Conservation (phyloP, 495 filamentous ascomycete genomes). For the Tuber umbilicatum region DNA sequence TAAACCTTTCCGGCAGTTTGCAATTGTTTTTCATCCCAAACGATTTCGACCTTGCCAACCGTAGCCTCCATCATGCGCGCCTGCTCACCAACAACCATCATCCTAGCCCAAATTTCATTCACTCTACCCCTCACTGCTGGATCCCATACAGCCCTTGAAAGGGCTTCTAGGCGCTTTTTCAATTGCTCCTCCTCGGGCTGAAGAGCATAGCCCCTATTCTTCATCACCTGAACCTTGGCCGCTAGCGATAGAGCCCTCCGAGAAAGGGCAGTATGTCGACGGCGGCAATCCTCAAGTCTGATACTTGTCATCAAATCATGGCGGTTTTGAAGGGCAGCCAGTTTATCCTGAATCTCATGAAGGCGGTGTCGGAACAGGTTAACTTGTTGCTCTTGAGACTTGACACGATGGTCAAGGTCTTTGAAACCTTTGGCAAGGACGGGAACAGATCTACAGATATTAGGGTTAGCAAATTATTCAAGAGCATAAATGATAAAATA, state of each 20-base stretch:
- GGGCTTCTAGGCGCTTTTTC: constrained; percentile 67
- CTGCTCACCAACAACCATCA: constrained; percentile 76
- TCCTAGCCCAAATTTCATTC: constrained; percentile 95
- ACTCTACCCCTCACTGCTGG: constrained; percentile 72
- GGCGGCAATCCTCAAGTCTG: constrained; percentile 68
- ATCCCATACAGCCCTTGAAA: constrained; percentile 74
- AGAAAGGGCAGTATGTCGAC: constrained; percentile 71
- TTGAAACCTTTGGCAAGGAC: constrained; percentile 58
- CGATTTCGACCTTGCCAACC: constrained; percentile 58
- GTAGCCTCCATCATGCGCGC: constrained; percentile 72
- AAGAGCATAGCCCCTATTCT: constrained; percentile 87
- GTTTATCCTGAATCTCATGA: constrained; percentile 80
- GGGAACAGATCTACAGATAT: constrained; percentile 34
- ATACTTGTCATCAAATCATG: constrained; percentile 78
- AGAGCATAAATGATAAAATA: constrained; percentile 36
- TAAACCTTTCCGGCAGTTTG: constrained; percentile 78
- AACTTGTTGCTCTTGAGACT: constrained; percentile 67
- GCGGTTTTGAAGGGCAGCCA: constrained; percentile 68
- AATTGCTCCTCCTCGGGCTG: constrained; percentile 85
- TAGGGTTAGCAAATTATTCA: background rate
- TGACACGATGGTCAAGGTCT: constrained; percentile 67
- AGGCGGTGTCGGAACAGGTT: constrained; percentile 67
- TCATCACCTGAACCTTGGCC: constrained; percentile 82
- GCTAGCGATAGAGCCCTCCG: constrained; percentile 78
- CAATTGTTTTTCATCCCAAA: constrained; percentile 69